A percentile compares a stretch with the other conserved stretches of the same genome.
phyloP scores from a whole-genome alignment of 2,329 filamentous ascomycete species.

The Fusarium pseudograminearum region DNA sequence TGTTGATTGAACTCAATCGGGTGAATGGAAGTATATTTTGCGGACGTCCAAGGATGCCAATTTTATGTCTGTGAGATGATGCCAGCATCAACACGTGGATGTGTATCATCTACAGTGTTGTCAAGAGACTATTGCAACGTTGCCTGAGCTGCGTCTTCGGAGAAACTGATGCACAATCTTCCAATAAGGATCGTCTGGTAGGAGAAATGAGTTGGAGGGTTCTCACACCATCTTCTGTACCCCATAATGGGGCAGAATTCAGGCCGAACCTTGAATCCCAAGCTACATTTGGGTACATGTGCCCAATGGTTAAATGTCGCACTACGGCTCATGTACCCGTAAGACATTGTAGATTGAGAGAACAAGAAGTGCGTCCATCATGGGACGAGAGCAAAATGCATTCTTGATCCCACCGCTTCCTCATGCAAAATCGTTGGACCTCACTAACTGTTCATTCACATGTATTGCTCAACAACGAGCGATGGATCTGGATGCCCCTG shows the following conservation, averaged over 20 bases:
- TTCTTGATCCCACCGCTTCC: no score
- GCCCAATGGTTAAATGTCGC: no score
- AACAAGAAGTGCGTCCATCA: no score
- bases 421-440: no score
- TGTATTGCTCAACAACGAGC: no score
- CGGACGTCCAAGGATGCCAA: not conserved
- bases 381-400: no score
- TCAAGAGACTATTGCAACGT: not conserved
- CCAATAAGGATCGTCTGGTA: not conserved
- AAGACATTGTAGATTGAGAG: no score
- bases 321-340: no score
- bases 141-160: no score
- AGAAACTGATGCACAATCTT: not conserved
- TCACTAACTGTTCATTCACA: no score
- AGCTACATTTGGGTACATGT: not conserved
- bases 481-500: no score
- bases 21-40: not conserved
- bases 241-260: not conserved
- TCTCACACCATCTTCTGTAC: no score
- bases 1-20: not conserved
- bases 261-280: not conserved
- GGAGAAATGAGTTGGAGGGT: not conserved
- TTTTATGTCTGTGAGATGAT: not conserved
- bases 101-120: not conserved
- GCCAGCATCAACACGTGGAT: not conserved